Conservation (phyloP, 768 basidiomycete genomes). For the Hypsizygus marmoreus region DNA sequence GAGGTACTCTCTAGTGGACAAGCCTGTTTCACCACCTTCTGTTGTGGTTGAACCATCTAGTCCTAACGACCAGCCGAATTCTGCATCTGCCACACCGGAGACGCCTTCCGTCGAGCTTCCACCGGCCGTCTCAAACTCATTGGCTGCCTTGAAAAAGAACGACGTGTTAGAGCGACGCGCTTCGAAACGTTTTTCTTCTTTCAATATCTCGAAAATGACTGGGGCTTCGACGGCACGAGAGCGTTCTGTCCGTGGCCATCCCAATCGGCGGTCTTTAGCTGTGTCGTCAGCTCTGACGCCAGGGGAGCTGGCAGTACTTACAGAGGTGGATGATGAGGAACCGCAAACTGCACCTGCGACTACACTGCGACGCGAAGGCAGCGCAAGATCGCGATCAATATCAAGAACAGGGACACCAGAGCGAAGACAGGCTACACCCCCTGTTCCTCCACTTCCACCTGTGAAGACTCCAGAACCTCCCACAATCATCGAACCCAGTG, state of each 20-base stretch:
- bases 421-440: conserved; percentile 32
- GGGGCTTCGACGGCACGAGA: conserved; percentile 50
- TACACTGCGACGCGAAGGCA: conserved; percentile 26
- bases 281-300: conserved; percentile 64
- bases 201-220: conserved; percentile 94
- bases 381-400: conserved; percentile 26
- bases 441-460: conserved; percentile 51
- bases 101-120: conserved; percentile 41
- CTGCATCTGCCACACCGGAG: conserved; percentile 32
- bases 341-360: conserved; percentile 18
- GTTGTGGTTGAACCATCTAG: conserved; percentile 58
- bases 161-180: conserved; percentile 89
- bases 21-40: conserved; percentile 48
- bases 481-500: conserved; percentile 12
- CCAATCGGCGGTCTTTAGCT: conserved; percentile 70
- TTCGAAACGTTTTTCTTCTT: conserved; percentile 93
- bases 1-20: conserved; percentile 80
- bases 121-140: conserved; percentile 74
- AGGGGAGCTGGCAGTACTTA: conserved; percentile 72
- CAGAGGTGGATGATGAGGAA: conserved; percentile 73
- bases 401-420: conserved; percentile 42
- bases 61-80: conserved; percentile 37
- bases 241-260: conserved; percentile 47
- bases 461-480: conserved; percentile 44
- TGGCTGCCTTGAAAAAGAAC: conserved; percentile 86